Base-by-base conservation (phyloP, 2,329 filamentous ascomycete species). In the Lasiodiplodia gonubiensis region DNA sequence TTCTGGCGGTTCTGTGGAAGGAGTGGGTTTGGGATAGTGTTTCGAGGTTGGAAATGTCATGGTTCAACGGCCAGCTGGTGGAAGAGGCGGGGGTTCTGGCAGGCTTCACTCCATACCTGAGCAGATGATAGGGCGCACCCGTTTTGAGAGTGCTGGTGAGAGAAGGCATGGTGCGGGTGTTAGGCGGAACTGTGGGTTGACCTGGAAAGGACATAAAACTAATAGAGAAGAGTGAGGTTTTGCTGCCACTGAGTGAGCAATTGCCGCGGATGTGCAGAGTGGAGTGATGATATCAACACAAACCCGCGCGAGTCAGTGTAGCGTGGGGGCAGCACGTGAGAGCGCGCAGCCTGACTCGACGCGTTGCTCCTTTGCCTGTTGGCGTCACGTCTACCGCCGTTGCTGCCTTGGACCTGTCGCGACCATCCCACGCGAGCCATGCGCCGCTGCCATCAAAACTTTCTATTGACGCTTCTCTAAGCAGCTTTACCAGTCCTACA, bases 41-140 rank as follows among this genome's bases (percentile, higher is more conserved):
- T n/a, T 54, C 33, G 8, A 46, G 23, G 42, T 11, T n/a, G 42
- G 55, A 23, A 30, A 61, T 35, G 23, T 35, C 25, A 33, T 23
- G 61, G 27, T 21, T 51, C 42, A 42, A 25, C n/a, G 10, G 10
- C 42, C 8, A 7, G 42, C 42, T 46, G 42, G 49, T 8, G 51
- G 11, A 25, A 30, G 35, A 11, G 21, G 14, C 35, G 33, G 51
- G 21, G 23, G 37, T 10, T 65, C 21, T 10, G 55, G 37, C 27
- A 37, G 35, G n/a, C 30, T 18, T 39, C 10, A n/a, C 30, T 27
- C 49, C 66, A 71, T 84, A 92, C 89, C 89, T 88, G 69, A 94
- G 81, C 69, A 94, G 86, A 78, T 94, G 92, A 80, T 93, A 94
- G 16, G 90, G 90, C 55, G 87, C 90, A 57, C 86, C 85, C 25